phyloP scores from a whole-genome alignment of 1,284 basidiomycete species.

The Mixia osmundae region DNA sequence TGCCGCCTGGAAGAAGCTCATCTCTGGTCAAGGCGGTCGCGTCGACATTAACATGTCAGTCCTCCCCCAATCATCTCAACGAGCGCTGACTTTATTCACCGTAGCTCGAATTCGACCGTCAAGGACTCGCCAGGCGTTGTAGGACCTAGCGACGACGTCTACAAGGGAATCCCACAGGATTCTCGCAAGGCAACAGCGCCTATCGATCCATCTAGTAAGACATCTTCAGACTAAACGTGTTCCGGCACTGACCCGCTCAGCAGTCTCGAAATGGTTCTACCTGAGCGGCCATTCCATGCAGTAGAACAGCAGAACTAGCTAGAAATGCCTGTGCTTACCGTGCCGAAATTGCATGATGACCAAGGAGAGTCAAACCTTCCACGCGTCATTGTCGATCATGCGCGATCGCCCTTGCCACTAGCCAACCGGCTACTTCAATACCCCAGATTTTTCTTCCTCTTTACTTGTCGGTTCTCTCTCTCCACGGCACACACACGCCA shows the following conservation, averaged over 20 bases:
- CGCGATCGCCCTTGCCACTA: no score
- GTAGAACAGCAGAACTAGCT: no score
- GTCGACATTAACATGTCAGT: constrained; percentile 57
- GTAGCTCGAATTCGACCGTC: constrained; percentile 34
- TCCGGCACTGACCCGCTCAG: no score
- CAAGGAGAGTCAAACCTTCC: no score
- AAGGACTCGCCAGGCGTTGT: constrained; percentile 49
- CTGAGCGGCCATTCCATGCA: constrained; percentile 9
- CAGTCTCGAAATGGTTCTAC: constrained; percentile 25
- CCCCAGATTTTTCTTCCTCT: no score
- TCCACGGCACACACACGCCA: no score
- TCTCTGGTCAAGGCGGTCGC: constrained; percentile 55
- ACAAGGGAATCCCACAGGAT: constrained; percentile 53
- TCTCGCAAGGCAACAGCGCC: constrained; percentile 58
- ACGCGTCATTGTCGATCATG: no score
- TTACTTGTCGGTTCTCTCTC: no score
- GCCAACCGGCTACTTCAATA: no score
- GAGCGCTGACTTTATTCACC: constrained; percentile 17
- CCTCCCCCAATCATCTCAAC: not conserved
- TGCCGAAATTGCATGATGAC: no score
- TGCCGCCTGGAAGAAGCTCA: constrained; percentile 91
- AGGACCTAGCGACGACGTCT: constrained; percentile 37
- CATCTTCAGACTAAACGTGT: no score
- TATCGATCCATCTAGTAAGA: constrained; percentile 64
- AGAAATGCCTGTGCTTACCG: no score